Evolutionary conservation across 1,284 basidiomycete species (phyloP).

Genomic region (Malassezia caprae): DNA sequence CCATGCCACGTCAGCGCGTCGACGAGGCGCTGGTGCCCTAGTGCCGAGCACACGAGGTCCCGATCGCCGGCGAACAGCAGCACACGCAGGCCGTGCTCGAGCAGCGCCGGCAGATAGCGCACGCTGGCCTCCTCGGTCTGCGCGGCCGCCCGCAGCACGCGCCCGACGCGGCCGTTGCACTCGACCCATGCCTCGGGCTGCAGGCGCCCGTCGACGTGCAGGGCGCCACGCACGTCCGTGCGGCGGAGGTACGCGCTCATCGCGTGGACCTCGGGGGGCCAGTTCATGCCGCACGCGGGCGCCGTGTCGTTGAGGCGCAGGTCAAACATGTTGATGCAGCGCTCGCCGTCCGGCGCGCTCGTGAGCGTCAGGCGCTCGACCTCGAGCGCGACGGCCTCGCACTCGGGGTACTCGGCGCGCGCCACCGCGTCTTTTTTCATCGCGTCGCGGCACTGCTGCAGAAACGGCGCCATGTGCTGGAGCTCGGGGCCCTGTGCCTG

Average conservation of each 20-base stretch:
- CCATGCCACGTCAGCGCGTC: constrained; percentile 76
- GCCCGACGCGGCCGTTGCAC: constrained; percentile 64
- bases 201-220: constrained; percentile 62
- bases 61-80: constrained; percentile 89
- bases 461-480: constrained; percentile 44
- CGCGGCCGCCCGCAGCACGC: constrained; percentile 52
- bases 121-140: constrained; percentile 58
- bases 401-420: constrained; percentile 55
- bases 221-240: constrained; percentile 64
- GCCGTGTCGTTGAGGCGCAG: constrained; percentile 70
- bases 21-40: constrained; percentile 78
- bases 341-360: background rate
- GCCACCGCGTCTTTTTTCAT: constrained; percentile 24
- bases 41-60: constrained; percentile 85
- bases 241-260: constrained; percentile 73
- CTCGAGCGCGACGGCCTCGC: constrained; percentile 59
- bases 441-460: constrained; percentile 58
- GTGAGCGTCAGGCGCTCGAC: constrained; percentile 49
- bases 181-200: constrained; percentile 80
- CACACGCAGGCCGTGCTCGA: constrained; percentile 65
- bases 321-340: constrained; percentile 90
- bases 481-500: constrained; percentile 60
- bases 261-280: constrained; percentile 78
- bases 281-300: constrained; percentile 96
- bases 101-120: constrained; percentile 65